Base-by-base conservation (phyloP, 148 eudicot genomes). In the Cornus kousa region DNA sequence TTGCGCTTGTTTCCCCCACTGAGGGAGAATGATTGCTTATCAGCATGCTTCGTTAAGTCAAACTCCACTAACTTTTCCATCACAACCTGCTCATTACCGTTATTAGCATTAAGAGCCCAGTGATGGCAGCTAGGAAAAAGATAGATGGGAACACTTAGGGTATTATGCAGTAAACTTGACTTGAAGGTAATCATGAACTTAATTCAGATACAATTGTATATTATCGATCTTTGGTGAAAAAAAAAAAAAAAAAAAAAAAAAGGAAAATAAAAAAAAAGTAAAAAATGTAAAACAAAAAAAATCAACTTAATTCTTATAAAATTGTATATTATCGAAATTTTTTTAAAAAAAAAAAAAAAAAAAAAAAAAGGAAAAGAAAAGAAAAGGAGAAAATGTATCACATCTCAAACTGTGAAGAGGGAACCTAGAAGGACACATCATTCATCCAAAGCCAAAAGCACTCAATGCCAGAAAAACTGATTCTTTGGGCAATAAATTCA, bases 1-100 rank as follows among this genome's bases (percentile, higher is more conserved):
- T 96, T 96, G 82, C 99, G 97, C 86, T 92, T 95, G 89, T 92
- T 96, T 19, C 98, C 99, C 23, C 98, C 99, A 81, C 99, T 96
- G 46, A 96, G 88, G 71, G 98, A 79, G 84, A 86, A 90, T 74
- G 99, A 96, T 78, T 94, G 99, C 78, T 96, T 96, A 83, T 89
- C 75, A 60, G 88, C 91, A 82, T 96, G 91, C 86, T 88, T 90
- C 89, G 89, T 81, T 89, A 96, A 86, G 86, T 96, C 99, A 86
- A 96, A 96, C 83, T 93, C 98, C 72, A 81, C 46, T 74, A 96
- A 84, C 82, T 96, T 96, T 81, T 96, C 95, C 90, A 70, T 81
- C 50, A 96, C 98, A 80, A 96, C 96, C 98, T 95, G 82, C 17
- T 77, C 77, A 64, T 43, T 76, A 13, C 28, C 68, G 77, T 77